Evolutionary conservation across 2,329 filamentous ascomycete species (phyloP), one percentile per base, ranked within the genome.

Genomic region (Cladobotryum protrusum): DNA sequence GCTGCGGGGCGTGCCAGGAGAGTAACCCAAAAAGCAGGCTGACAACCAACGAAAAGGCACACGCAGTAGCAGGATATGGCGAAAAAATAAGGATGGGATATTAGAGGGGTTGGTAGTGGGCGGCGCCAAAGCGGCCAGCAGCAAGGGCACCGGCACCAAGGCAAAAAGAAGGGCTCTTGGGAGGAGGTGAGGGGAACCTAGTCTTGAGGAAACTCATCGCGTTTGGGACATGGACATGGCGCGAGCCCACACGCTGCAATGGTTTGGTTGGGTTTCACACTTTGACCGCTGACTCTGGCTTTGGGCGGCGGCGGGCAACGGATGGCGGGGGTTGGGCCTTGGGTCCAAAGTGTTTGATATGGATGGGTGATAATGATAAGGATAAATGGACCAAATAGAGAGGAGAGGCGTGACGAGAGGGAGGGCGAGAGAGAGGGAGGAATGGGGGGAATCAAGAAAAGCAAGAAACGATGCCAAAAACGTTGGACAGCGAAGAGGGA

Each of bases 141-240:
- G n/a, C n/a, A n/a, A n/a, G n/a, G n/a, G n/a, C 12, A 36, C 12
- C 34, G 5, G n/a, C 5, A 12, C 34, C 12, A 17, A 33, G 24
- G 15, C 5, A n/a, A 35, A n/a, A 35, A 18, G 32, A 8, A 43
- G 39, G 19, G 24, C 24, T 29, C 24, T 29, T 29, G 19, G 13
- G 29, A 14, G 34, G 42, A 45, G 55, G 57, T 50, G 57, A 54
- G 57, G 56, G 56, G 54, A 62, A 71, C 69, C 69, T 72, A 65
- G 69, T 66, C 61, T 72, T 72, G 60, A 72, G 67, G 58, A 72
- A 71, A 63, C 68, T 71, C 67, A 70, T 70, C 58, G 62, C 65
- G 60, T 60, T 63, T 33, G n/a, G 32, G 9, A 34, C n/a, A 19
- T 53, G 32, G 61, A 65, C 68, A 69, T 69, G 63, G 61, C 66